Conservation (phyloP, 495 filamentous ascomycete genomes). For the Podospora pseudoanserina region DNA sequence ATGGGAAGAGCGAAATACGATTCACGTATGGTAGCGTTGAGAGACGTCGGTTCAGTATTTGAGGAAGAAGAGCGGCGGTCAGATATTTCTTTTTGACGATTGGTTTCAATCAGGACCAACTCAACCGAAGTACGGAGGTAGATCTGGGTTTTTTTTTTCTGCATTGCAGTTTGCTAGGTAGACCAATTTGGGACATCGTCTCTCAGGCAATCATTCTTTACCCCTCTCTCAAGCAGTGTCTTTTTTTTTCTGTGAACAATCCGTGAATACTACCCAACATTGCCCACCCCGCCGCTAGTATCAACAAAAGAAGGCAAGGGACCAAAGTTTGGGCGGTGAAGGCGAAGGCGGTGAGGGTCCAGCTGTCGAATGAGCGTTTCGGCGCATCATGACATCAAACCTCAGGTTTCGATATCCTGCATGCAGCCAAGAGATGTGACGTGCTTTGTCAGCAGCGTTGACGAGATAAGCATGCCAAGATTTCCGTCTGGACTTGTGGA, state of each 20-base stretch:
- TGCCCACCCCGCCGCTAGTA: not conserved
- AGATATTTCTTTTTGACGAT: constrained; percentile 18
- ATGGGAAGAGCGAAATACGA: constrained; percentile 12
- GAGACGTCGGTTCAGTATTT: constrained; percentile 16
- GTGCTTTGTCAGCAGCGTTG: constrained; percentile 17
- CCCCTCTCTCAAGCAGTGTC: not conserved
- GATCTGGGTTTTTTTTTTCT: constrained; percentile 30
- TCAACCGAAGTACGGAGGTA: constrained; percentile 26
- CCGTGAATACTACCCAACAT: not conserved
- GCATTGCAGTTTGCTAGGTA: constrained; percentile 26
- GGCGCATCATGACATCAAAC: constrained; percentile 20
- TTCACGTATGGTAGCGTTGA: constrained; percentile 11
- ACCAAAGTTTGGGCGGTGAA: constrained; percentile 6
- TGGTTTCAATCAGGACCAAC: constrained; percentile 15
- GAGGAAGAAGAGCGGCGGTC: constrained; percentile 15
- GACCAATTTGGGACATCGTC: constrained; percentile 24
- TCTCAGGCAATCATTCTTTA: constrained; percentile 8
- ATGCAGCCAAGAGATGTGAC: not conserved
- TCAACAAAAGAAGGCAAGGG: not conserved
- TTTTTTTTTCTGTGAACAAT: not conserved
- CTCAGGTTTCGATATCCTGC: constrained; percentile 4
- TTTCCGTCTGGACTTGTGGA: not conserved
- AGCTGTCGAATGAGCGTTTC: constrained; percentile 7
- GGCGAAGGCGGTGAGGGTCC: constrained; percentile 17
- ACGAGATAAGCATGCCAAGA: constrained; percentile 1